These are phyloP conservation scores for Tricholoma saponaceum DNA, from an alignment of 768 basidiomycete genomes.

Conservation along the genomic window DNA sequence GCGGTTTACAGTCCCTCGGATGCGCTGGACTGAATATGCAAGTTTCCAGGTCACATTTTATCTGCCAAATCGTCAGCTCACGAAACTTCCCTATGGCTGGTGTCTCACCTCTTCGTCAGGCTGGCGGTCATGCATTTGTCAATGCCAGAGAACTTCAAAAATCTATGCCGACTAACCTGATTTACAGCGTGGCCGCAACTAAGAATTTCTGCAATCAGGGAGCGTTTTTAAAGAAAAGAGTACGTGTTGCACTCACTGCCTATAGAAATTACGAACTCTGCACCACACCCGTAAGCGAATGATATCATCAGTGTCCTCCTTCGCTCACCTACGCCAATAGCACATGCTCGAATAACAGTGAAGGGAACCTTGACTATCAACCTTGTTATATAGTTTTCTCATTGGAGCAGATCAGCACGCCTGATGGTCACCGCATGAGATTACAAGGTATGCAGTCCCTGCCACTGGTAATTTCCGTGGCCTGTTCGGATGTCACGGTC, in stretches of 20 bases:
- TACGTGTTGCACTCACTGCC: slow-evolving; percentile 31
- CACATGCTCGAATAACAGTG: slow-evolving; percentile 39
- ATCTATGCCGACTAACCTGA: slow-evolving; percentile 32
- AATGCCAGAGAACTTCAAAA: neutral
- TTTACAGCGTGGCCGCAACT: slow-evolving; percentile 55
- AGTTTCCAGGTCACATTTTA: slow-evolving; percentile 53
- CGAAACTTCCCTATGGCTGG: neutral
- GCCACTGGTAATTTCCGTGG: slow-evolving; percentile 1
- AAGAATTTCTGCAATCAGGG: slow-evolving; percentile 8
- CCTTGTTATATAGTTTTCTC: slow-evolving; percentile 22
- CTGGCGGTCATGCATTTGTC: slow-evolving; percentile 24
- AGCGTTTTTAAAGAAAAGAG: neutral
- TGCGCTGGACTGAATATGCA: slow-evolving; percentile 66
- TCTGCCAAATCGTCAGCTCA: slow-evolving; percentile 32
- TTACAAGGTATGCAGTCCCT: neutral
- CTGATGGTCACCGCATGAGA: slow-evolving; percentile 16
- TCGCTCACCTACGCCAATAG: slow-evolving; percentile 53
- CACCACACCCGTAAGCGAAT: slow-evolving; percentile 18
- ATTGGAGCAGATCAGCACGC: slow-evolving; percentile 7
- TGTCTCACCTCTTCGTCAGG: slow-evolving; percentile 53
- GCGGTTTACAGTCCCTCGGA: slow-evolving; percentile 43
- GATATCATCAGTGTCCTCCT: neutral
- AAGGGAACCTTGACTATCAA: slow-evolving; percentile 7
- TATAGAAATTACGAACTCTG: slow-evolving; percentile 57
- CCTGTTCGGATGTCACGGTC: slow-evolving; percentile 7